phyloP scores from a whole-genome alignment of 1,139 yeast species.

The Saccharomycopsis phalli region DNA sequence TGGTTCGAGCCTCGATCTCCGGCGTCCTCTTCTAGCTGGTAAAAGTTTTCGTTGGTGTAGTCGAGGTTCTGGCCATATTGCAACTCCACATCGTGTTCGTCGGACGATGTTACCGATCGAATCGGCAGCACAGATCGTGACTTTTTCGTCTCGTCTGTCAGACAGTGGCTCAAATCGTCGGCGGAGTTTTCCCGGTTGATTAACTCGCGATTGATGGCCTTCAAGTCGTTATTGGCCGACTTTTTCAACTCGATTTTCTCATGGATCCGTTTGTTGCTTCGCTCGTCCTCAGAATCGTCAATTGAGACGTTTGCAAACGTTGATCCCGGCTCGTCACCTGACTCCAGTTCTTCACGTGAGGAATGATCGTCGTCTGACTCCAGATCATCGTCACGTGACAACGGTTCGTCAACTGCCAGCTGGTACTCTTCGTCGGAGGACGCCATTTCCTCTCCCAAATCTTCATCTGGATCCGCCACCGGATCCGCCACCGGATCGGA shows the following conservation, averaged over 20 bases:
- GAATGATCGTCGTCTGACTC: conserved; percentile 6
- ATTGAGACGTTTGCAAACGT: not conserved
- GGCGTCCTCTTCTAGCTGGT: conserved; percentile 41
- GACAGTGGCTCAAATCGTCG: not conserved
- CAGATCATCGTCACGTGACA: conserved; percentile 21
- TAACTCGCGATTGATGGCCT: conserved; percentile 9
- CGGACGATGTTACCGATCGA: conserved; percentile 2
- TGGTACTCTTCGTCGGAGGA: conserved; percentile 16
- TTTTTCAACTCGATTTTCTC: conserved; percentile 19
- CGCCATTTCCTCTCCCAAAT: conserved; percentile 11
- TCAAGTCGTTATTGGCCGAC: conserved; percentile 12
- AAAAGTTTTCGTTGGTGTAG: conserved; percentile 25
- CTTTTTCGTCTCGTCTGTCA: not conserved
- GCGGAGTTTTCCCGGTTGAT: not conserved
- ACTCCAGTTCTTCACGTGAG: conserved; percentile 1
- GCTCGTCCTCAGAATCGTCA: conserved; percentile 19
- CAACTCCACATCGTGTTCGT: conserved; percentile 4
- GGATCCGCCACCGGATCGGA: not conserved
- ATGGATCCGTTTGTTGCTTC: conserved; percentile 23
- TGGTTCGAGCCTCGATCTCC: conserved; percentile 53
- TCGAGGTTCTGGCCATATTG: conserved; percentile 3
- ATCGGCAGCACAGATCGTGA: not conserved
- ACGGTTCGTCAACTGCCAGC: conserved; percentile 21
- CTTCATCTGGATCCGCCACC: conserved; percentile 1
- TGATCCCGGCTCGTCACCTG: conserved; percentile 4